phyloP scores from a whole-genome alignment of 331 rosid species.

The Cydonia oblonga region DNA sequence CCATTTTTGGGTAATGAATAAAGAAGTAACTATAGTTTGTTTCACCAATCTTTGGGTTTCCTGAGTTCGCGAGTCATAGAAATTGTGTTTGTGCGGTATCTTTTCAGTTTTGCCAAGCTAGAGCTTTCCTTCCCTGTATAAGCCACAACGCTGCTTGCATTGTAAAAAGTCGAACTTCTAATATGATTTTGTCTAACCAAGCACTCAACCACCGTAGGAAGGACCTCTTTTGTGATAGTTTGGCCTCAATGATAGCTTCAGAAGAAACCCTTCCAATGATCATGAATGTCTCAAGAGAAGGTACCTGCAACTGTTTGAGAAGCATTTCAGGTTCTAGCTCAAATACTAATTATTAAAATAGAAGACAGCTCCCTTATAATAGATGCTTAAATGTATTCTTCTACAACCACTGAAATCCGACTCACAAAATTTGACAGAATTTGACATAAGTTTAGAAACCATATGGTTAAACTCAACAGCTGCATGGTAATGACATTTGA shows the following conservation, averaged over 20 bases:
- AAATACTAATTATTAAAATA: not conserved
- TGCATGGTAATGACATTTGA: not conserved
- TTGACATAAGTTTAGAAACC: not conserved
- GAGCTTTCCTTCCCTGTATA: conserved; percentile 41
- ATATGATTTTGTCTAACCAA: conserved; percentile 40
- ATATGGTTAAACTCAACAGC: not conserved
- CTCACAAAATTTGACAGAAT: not conserved
- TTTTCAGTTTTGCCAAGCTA: conserved; percentile 34
- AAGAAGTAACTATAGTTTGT: not conserved
- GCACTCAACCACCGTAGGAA: conserved; percentile 38
- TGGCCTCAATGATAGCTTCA: conserved; percentile 72
- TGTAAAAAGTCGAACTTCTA: conserved; percentile 65
- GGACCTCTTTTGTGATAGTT: conserved; percentile 46
- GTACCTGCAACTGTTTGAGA: conserved; percentile 66
- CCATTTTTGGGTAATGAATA: not conserved
- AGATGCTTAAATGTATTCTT: not conserved
- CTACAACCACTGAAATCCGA: not conserved
- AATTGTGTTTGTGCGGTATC: not conserved
- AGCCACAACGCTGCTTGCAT: conserved; percentile 75
- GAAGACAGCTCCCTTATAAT: not conserved
- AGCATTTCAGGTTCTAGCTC: conserved; percentile 1
- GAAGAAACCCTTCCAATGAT: conserved; percentile 85
- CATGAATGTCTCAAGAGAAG: conserved; percentile 72
- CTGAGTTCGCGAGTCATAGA: not conserved
- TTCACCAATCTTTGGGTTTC: not conserved